Base-by-base conservation (phyloP, 352 stramenopile genomes). In the Plasmopara muralis region DNA sequence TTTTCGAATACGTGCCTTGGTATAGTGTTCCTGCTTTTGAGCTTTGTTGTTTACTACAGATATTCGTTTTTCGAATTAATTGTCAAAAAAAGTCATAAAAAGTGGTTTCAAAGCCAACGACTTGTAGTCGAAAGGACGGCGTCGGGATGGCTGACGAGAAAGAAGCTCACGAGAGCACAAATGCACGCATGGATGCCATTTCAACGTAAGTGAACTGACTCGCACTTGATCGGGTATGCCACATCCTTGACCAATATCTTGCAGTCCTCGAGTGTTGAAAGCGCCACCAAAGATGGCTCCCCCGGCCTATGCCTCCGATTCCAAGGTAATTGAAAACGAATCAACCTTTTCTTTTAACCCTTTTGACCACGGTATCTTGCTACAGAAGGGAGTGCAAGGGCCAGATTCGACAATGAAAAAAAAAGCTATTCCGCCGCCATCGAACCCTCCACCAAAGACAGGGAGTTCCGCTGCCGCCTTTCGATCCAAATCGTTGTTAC, bases 401-500 rank as follows among this genome's bases (percentile, higher is more conserved):
- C 30, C 29, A 47, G 28, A 77, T 62, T 55, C 75, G 61, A 62
- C 48, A 2, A 50, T 47, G 30, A 84, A 83, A 45, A 89, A 89
- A 55, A 89, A 89, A 35, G 67, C 67, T 12, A 45, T 88, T 5
- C 81, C 81, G 4, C 81, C 77, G 30, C 81, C 81, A 4, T 70
- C 74, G 2, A 85, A 87, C 14, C 76, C 81, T 43, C 81, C 81
- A 10, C 81, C 77, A 28, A 77, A 85, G 35, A 60, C 74, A 35
- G 65, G 57, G 1, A 72, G 50, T 0, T 88, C 77, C 0, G 77
- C 78, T 10, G 70, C 77, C 5, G 77, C 74, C 2, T 83, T 91
- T 25, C 72, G 81, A 34, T 78, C 77, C 0, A 91, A 91, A 45
- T 74, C 71, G 0, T 57, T 71, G 8, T 50, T 88, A 5, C 75